Conservation (phyloP, 495 filamentous ascomycete species). For the Amorphotheca resinae region DNA sequence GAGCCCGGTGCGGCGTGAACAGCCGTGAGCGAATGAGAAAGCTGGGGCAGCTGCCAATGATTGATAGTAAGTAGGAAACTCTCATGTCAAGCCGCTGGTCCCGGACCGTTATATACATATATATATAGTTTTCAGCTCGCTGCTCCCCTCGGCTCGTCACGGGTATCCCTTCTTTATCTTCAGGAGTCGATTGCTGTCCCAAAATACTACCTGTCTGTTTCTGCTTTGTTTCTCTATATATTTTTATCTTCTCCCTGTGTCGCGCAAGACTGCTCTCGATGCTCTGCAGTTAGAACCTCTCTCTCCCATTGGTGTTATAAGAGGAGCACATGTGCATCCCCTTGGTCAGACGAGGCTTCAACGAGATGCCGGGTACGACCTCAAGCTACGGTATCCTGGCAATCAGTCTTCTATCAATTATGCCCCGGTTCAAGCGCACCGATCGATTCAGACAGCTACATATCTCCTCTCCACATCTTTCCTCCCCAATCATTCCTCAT, state of each 20-base stretch:
- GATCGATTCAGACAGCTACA: neutral
- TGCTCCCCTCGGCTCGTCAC: neutral
- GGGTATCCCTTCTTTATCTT: neutral
- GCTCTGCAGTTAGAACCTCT: no score
- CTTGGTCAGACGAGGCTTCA: slow-evolving; percentile 4
- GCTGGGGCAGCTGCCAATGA: no score
- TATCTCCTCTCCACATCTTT: neutral
- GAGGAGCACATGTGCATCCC: neutral
- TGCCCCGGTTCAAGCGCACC: neutral
- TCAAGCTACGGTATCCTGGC: slow-evolving; percentile 1
- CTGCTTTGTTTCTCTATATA: neutral
- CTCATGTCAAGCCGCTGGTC: neutral
- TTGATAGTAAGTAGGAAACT: slow-evolving; percentile 6
- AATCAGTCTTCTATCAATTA: no score
- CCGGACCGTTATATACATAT: neutral
- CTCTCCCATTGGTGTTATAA: slow-evolving; percentile 5
- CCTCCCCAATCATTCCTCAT: neutral
- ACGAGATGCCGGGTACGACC: neutral
- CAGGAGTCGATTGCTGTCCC: neutral
- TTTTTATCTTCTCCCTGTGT: neutral
- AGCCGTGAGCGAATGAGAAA: no score
- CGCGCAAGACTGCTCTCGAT: no score
- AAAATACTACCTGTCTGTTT: neutral
- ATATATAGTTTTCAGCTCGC: slow-evolving; percentile 1
- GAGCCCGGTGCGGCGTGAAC: no score